Evolutionary conservation across 495 filamentous ascomycete species (phyloP), one percentile per base, ranked within the genome.

Genomic region (Aspergillus bertholletiae): DNA sequence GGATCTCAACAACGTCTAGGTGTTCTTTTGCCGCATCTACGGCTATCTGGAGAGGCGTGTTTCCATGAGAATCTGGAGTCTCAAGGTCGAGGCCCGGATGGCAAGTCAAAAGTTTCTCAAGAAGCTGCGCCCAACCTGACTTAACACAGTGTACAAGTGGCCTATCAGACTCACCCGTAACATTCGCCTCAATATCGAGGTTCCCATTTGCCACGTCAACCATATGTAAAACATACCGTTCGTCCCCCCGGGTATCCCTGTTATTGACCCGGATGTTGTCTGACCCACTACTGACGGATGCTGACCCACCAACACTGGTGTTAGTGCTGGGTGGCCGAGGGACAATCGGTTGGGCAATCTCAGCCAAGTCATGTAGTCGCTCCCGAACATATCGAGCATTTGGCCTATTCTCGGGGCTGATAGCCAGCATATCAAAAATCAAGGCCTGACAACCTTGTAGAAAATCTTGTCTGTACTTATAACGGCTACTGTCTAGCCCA

Each of bases 31-130:
- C 34, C 3, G 26, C 26, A 7, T n/a, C n/a, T n/a, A n/a, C n/a
- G n/a, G 56, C 56, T 22, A 58, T 22, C 4, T 32, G n/a, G 8
- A 58, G 27, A 13, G 49, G 56, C 0, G 56, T 58, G 23, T 44
- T 26, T 12, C 51, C 46, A 0, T 34, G 20, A 3, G 17, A 27
- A 50, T 34, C 21, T 9, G 22, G 56, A 12, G 34, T 34, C 26
- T 53, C 51, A 8, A 49, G 24, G 21, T 58, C 56, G 8, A 52
- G n/a, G 1, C 8, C 30, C 3, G 15, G 44, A 18, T 18, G 21
- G 5, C 40, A 18, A 15, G 1, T 18, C n/a, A 41, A 21, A 18
- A 57, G 49, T 7, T 21, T 18, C 6, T 49, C 21, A 8, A 57
- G 8, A 7, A 30, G 48, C 3, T 23, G 11, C 0, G 9, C 7